A percentile compares a stretch with the other conserved stretches of the same genome.
These are phyloP conservation scores for Scheffersomyces cryptocercus DNA, from an alignment of 1,139 yeast species.

Conservation along the genomic window DNA sequence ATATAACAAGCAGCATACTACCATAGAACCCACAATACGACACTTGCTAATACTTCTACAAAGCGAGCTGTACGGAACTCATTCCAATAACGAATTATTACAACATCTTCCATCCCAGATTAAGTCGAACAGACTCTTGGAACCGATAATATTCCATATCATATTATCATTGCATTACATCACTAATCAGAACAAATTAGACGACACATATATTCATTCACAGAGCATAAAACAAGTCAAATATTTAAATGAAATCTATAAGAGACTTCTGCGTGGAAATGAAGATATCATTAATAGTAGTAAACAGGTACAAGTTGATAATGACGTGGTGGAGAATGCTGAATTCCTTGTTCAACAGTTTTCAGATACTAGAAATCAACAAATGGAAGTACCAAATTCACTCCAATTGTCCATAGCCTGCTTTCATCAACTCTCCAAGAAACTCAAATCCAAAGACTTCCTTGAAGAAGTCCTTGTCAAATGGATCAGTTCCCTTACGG, in stretches of 20 bases:
- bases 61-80: slow-evolving; percentile 5
- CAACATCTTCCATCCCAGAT: not conserved
- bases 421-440: slow-evolving; percentile 6
- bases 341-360: too few relatives aligned
- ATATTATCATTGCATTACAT: slow-evolving; percentile 6
- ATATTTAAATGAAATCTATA: too few relatives aligned
- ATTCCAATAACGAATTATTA: not conserved
- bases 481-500: slow-evolving; percentile 32
- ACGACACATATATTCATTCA: not conserved
- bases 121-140: slow-evolving; percentile 9
- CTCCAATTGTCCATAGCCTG: slow-evolving; percentile 8
- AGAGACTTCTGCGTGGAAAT: too few relatives aligned
- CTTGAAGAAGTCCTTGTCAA: slow-evolving; percentile 15
- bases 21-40: slow-evolving; percentile 24
- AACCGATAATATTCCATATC: slow-evolving; percentile 15
- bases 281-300: too few relatives aligned
- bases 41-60: slow-evolving; percentile 30
- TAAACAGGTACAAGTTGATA: too few relatives aligned
- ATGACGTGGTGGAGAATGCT: too few relatives aligned
- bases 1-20: slow-evolving; percentile 16
- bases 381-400: not conserved
- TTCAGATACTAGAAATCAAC: too few relatives aligned
- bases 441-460: not conserved
- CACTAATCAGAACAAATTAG: not conserved
- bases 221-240: too few relatives aligned